phyloP scores from a whole-genome alignment of 179 eudicot genomes.

The Monotropa hypopitys region DNA sequence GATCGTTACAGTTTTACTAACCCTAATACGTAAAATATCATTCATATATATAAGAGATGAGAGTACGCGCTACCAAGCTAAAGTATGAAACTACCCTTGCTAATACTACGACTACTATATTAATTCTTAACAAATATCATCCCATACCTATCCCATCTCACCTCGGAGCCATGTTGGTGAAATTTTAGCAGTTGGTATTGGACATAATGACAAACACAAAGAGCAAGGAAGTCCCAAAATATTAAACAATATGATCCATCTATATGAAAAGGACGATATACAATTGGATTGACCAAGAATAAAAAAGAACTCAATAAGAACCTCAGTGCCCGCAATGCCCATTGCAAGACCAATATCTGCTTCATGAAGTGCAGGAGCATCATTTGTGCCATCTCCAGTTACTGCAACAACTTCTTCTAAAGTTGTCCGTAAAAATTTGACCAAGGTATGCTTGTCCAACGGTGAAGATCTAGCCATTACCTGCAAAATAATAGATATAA shows the following conservation, averaged over 20 bases:
- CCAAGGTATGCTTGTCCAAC: constrained; percentile 71
- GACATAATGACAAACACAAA: neutral
- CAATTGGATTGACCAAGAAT: neutral
- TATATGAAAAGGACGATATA: neutral
- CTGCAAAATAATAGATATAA: constrained; percentile 21
- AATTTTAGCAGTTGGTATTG: neutral
- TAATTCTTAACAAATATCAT: neutral
- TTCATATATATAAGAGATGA: too few species aligned
- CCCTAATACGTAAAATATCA: too few species aligned
- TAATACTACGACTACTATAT: too few species aligned
- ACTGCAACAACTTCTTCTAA: constrained; percentile 77
- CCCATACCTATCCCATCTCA: neutral
- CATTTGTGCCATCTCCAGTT: constrained; percentile 93
- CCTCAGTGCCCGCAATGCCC: constrained; percentile 96
- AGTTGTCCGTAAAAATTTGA: constrained; percentile 37
- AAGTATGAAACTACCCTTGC: too few species aligned
- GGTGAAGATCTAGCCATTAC: constrained; percentile 90
- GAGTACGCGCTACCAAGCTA: too few species aligned
- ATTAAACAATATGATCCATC: neutral
- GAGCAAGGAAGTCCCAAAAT: neutral
- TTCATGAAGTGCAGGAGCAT: constrained; percentile 90
- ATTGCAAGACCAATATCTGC: constrained; percentile 92
- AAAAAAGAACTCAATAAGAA: constrained; percentile 11
- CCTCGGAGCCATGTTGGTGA: neutral
- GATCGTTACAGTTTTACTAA: too few species aligned